Base-by-base conservation (phyloP, 805 yeast genomes). In the Cyberlindnera lachancei region DNA sequence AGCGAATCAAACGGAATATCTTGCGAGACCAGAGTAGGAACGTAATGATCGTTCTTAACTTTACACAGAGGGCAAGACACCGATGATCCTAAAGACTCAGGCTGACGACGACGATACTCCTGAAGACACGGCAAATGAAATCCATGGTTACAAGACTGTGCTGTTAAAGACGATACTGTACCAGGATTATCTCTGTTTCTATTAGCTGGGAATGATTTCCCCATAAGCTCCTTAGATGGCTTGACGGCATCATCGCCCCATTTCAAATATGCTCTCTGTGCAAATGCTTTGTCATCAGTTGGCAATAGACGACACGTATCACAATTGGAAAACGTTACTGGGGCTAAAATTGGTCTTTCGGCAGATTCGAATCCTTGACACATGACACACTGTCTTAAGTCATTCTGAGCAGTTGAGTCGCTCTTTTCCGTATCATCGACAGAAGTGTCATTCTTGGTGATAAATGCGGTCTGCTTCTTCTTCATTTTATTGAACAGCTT, bases 61-160 rank as follows among this genome's bases (percentile, higher is more conserved):
- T 87, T 86, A 64, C 99, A 92, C 25, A 92, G 65, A 0, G 98
- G 97, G 53, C 99, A 92, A n/a, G 85, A 59, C 68, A 16, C 4
- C 64, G 53, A 41, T 64, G 38, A 74, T 82, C 54, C 82, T 65
- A 15, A 11, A 6, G 12, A 13, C 27, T 10, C 12, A 14, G 24
- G 80, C 35, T 24, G 15, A 76, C 40, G 73, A 76, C 55, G 50
- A 73, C 7, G 10, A 19, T 19, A 79, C 34, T 79, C 76, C 35
- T 68, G 55, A 53, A 80, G 84, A 55, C 99, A 92, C 14, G 67
- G 64, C 43, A 68, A 75, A 54, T 92, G 99, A 74, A 92, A 79
- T 7, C 90, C 85, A 57, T 92, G 99, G 13, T 95, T 94, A 61
- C 99, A 92, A 23, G 95, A 85, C 8, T 45, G 25, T 3, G 40